Percentiles rank a stretch among this genome's conserved stretches.
Evolutionary conservation across 768 basidiomycete species (phyloP).

Genomic region (Suillus luteus): DNA sequence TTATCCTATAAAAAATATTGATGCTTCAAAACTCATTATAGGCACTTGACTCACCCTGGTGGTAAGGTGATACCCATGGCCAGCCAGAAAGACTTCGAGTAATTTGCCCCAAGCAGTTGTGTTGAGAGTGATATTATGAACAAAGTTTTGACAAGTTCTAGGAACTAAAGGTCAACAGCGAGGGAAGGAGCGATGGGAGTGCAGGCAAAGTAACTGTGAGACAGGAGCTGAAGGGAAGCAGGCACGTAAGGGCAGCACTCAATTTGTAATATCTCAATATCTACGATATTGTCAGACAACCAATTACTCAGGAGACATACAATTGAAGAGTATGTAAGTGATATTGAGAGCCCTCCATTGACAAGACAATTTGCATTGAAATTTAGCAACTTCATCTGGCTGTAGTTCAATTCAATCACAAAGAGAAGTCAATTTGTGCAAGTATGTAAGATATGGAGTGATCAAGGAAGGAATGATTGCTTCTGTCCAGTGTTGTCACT

Average conservation of each 20-base stretch:
- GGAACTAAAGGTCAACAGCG: constrained; percentile 15
- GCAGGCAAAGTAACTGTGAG: too few species aligned
- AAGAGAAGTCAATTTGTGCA: not conserved
- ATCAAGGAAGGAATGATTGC: constrained; percentile 7
- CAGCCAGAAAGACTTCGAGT: constrained; percentile 26
- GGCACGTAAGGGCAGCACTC: too few species aligned
- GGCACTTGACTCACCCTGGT: not conserved
- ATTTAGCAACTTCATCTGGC: not conserved
- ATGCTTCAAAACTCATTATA: not conserved
- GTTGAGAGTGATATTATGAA: constrained; percentile 33
- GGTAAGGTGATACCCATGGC: constrained; percentile 18
- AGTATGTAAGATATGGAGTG: constrained; percentile 11
- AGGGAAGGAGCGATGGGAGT: too few species aligned
- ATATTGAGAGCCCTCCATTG: not conserved
- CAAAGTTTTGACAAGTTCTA: constrained; percentile 31
- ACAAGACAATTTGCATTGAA: not conserved
- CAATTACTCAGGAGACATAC: not conserved
- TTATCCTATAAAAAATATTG: too few species aligned
- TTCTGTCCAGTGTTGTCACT: not conserved
- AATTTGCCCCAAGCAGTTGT: constrained; percentile 31
- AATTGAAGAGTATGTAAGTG: constrained; percentile 1
- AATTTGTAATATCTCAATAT: constrained; percentile 1
- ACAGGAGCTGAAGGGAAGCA: too few species aligned
- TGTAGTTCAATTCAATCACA: not conserved
- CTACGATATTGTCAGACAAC: constrained; percentile 1